Percentiles rank a stretch among this genome's conserved stretches.
phyloP scores from a whole-genome alignment of 75 land plant genomes.

The Chamaecyparis obtusa region DNA sequence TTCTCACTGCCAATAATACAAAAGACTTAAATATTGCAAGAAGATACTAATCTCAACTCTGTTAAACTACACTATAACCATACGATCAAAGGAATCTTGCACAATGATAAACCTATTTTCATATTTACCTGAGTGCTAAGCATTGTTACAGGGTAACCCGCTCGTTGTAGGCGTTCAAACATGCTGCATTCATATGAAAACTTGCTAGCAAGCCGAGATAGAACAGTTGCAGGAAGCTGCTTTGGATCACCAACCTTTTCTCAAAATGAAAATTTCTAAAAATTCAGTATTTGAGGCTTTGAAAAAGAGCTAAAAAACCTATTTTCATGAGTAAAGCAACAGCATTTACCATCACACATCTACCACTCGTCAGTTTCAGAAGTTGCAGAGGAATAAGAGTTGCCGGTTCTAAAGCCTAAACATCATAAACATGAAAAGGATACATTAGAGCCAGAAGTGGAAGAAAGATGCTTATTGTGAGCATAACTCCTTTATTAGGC shows the following conservation, averaged over 20 bases:
- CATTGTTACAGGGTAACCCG: constrained; percentile 84
- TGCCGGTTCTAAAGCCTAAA: constrained; percentile 96
- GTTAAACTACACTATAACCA: not conserved
- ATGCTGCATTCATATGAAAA: constrained; percentile 84
- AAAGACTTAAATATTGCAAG: not conserved
- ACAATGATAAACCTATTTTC: not conserved
- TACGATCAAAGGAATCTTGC: not conserved
- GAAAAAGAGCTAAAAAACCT: not conserved
- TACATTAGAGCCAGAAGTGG: not conserved
- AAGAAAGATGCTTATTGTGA: not conserved
- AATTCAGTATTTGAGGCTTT: not conserved
- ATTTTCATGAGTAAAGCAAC: not conserved
- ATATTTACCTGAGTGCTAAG: constrained; percentile 78
- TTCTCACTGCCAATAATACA: not conserved
- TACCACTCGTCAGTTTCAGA: constrained; percentile 63
- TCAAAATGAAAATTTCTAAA: constrained; percentile 5
- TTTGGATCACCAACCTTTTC: constrained; percentile 99
- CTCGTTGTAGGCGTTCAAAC: constrained; percentile 93
- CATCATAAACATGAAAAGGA: constrained; percentile 3
- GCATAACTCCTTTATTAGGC: not conserved
- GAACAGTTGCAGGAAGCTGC: constrained; percentile 97
- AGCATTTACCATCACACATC: constrained; percentile 80
- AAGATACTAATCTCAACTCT: not conserved
- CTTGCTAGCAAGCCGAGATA: constrained; percentile 80
- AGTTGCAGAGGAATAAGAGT: constrained; percentile 94